A percentile compares a stretch with the other conserved stretches of the same genome.
phyloP scores from a whole-genome alignment of 257 asterid genomes.

The Leptodermis oblonga region DNA sequence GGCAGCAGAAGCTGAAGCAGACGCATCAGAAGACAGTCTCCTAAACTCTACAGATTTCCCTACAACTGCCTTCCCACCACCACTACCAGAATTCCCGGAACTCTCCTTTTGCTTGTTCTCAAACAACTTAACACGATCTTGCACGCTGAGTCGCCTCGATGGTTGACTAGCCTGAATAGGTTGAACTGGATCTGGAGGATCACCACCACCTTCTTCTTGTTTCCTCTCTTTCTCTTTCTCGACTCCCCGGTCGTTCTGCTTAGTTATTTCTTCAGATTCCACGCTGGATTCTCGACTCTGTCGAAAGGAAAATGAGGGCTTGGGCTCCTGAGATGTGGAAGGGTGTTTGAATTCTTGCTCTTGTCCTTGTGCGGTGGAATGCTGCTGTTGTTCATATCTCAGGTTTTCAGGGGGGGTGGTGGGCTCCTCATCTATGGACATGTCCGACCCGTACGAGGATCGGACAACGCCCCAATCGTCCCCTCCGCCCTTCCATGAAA shows the following conservation, averaged over 20 bases:
- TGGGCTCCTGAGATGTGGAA: conserved; percentile 2
- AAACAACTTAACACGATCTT: conserved; percentile 78
- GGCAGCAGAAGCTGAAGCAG: conserved; percentile 33
- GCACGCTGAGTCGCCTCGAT: conserved; percentile 76
- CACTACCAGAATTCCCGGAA: conserved; percentile 57
- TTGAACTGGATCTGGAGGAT: conserved; percentile 23
- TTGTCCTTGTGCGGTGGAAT: conserved; percentile 16
- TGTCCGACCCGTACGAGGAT: conserved; percentile 48
- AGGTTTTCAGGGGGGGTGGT: conserved; percentile 29
- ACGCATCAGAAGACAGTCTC: conserved; percentile 69
- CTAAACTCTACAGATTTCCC: conserved; percentile 63
- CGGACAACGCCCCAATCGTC: conserved; percentile 53
- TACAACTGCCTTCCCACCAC: conserved; percentile 57
- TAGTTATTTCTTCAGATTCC: conserved; percentile 21
- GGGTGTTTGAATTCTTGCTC: neutral
- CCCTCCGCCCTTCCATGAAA: conserved; percentile 38
- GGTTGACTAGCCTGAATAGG: conserved; percentile 46
- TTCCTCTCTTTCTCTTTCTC: conserved; percentile 20
- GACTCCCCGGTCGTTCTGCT: conserved; percentile 12
- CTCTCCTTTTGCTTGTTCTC: conserved; percentile 89
- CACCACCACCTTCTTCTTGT: conserved; percentile 11
- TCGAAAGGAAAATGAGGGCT: conserved; percentile 8
- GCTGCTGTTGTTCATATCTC: conserved; percentile 10
- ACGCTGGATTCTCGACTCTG: conserved; percentile 27
- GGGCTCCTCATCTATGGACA: conserved; percentile 48